Evolutionary conservation across 805 yeast genomes (phyloP).

Genomic region (Kodamaea laetipori): DNA sequence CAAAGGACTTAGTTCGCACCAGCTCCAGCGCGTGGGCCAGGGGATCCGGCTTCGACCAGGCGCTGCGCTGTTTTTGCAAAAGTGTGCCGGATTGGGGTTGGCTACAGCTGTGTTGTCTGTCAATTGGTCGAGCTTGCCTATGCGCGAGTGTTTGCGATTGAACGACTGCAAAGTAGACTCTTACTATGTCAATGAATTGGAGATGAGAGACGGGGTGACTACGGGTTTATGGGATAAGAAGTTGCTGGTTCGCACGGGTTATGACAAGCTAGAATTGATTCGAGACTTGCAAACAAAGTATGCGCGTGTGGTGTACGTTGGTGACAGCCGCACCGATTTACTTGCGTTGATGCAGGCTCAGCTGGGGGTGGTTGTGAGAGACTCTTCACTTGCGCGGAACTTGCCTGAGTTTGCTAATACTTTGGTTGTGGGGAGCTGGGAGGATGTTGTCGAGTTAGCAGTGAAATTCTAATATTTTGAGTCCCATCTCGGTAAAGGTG

Average conservation of each 20-base stretch:
- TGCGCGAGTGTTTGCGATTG: slow-evolving; percentile 32
- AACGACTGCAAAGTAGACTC: slow-evolving; percentile 23
- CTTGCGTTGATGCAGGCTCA: slow-evolving; percentile 50
- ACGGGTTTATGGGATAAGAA: slow-evolving; percentile 33
- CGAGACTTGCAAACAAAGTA: slow-evolving; percentile 14
- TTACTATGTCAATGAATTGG: slow-evolving; percentile 52
- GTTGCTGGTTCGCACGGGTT: slow-evolving; percentile 49
- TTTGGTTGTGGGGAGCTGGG: slow-evolving; percentile 16
- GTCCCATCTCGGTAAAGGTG: no score
- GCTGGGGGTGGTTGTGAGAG: slow-evolving; percentile 46
- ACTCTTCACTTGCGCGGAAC: not conserved
- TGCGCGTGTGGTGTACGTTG: slow-evolving; percentile 47
- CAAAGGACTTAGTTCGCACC: slow-evolving; percentile 35
- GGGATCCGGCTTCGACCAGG: slow-evolving; percentile 43
- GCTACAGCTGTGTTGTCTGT: slow-evolving; percentile 55
- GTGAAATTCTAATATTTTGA: not conserved
- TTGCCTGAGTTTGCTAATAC: slow-evolving; percentile 7
- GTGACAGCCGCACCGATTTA: slow-evolving; percentile 65
- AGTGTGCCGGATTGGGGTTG: slow-evolving; percentile 21
- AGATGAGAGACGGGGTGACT: slow-evolving; percentile 29
- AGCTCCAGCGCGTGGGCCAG: slow-evolving; percentile 36
- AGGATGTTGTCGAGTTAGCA: slow-evolving; percentile 3
- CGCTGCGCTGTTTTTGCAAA: slow-evolving; percentile 35
- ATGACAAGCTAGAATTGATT: slow-evolving; percentile 46
- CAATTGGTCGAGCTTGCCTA: slow-evolving; percentile 60